Conservation (phyloP, 257 asterid species). For the Sherardia arvensis region DNA sequence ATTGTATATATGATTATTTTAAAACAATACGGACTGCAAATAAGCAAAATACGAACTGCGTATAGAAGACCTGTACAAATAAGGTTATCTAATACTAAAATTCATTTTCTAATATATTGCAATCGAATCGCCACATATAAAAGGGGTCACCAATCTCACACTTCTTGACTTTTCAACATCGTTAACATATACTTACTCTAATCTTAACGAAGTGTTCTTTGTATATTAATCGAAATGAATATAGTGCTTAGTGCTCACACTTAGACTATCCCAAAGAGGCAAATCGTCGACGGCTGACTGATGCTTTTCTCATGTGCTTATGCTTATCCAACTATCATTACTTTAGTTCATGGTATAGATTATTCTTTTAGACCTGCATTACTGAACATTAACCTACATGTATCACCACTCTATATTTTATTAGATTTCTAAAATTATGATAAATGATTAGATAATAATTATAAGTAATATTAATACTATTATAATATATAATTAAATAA, state of each 20-base stretch:
- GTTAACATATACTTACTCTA: not conserved
- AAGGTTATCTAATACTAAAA: too few relatives aligned
- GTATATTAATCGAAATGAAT: not conserved
- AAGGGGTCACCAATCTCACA: not conserved
- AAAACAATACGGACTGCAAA: too few relatives aligned
- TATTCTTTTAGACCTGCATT: not conserved
- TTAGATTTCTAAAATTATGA: too few relatives aligned
- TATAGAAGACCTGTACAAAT: too few relatives aligned
- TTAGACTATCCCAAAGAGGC: constrained; percentile 1
- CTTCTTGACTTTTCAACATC: constrained; percentile 6
- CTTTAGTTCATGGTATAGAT: not conserved
- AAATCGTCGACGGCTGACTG: not conserved
- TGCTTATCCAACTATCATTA: constrained; percentile 17
- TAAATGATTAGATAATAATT: too few relatives aligned
- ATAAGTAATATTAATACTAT: too few relatives aligned
- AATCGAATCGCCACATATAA: constrained; percentile 22
- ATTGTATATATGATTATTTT: too few relatives aligned
- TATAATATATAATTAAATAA: too few relatives aligned
- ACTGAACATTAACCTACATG: not conserved
- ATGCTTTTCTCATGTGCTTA: not conserved
- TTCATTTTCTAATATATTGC: not conserved
- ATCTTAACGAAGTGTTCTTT: not conserved
- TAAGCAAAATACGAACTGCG: too few relatives aligned
- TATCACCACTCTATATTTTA: too few relatives aligned
- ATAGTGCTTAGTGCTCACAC: constrained; percentile 4